Base-by-base conservation (phyloP, 2,329 filamentous ascomycete species). In the Immersiporthe knoxdaviesiana region DNA sequence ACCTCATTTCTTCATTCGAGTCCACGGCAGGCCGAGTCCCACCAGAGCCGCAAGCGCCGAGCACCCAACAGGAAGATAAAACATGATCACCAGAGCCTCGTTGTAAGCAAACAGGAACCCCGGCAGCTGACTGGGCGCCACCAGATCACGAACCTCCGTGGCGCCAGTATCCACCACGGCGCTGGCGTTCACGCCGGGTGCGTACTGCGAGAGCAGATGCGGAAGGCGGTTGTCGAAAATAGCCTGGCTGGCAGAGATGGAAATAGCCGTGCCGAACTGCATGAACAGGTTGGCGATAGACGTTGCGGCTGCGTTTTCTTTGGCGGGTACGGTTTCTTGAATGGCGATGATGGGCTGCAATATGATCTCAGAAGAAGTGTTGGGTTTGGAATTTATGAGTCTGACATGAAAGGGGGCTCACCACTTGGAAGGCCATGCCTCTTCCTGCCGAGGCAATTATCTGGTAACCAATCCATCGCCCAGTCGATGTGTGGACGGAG, bases 201-300 rank as follows among this genome's bases (percentile, higher is more conserved):
- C 50, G 11, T 54, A 54, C 50, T 54, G n/a, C n/a, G 50, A 54
- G 50, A 54, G 50, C 50, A 54, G 50, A 54, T 14, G 10, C n/a
- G 50, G 50, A n/a, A 54, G 5, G n/a, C n/a, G n/a, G n/a, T 54
- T 54, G 50, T 54, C 50, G 12, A 54, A 54, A 4, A 54, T 27
- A 1, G 50, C n/a, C 24, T 54, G 50, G 24, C 50, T 54, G 50
- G 50, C 50, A n/a, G 50, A 54, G n/a, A 54, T 54, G 10, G 50
- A 54, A 27, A 54, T 27, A 1, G 50, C 50, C 24, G 12, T 16
- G 10, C 50, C 50, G n/a, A 54, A 54, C 5, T 54, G 50, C 50
- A 54, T 54, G 50, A 54, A 54, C n/a, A 54, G 12, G n/a, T 54
- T 54, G 50, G 50, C 50, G 4, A 54, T n/a, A 3, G 50, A 27